Conservation (phyloP, 345 rosid species). For the Clarkia xantiana region DNA sequence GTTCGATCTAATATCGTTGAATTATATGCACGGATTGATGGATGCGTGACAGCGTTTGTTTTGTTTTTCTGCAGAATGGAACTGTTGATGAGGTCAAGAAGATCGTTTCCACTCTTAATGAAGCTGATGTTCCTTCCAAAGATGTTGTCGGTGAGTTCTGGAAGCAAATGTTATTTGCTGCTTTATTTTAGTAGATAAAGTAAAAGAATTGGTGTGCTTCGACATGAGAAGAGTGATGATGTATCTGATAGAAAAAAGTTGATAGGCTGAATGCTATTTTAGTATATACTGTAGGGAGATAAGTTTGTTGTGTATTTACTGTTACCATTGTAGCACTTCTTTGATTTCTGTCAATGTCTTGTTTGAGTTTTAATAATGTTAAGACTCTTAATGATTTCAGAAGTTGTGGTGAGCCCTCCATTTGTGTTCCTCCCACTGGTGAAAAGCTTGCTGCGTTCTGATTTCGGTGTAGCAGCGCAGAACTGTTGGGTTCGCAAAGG, state of each 20-base stretch:
- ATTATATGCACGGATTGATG: too few relatives aligned
- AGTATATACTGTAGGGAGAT: too few relatives aligned
- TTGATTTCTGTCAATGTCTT: background rate
- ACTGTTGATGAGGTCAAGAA: slow-evolving; percentile 58
- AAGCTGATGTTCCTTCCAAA: slow-evolving; percentile 53
- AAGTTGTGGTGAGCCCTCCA: slow-evolving; percentile 70
- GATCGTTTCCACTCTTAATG: slow-evolving; percentile 41
- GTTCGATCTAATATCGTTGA: background rate
- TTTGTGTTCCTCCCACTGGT: slow-evolving; percentile 44
- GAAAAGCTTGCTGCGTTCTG: slow-evolving; percentile 29
- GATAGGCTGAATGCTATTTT: too few relatives aligned
- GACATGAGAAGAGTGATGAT: too few relatives aligned
- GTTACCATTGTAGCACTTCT: background rate
- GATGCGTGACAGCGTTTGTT: background rate
- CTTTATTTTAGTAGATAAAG: background rate
- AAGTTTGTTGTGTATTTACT: too few relatives aligned
- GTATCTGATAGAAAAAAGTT: too few relatives aligned
- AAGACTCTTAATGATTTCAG: slow-evolving; percentile 15
- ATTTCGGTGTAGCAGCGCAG: slow-evolving; percentile 55
- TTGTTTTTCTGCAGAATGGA: slow-evolving; percentile 35
- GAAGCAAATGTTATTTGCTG: background rate
- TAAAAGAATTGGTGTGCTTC: too few relatives aligned
- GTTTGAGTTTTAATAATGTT: background rate
- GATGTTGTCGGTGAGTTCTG: slow-evolving; percentile 43
- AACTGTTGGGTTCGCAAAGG: slow-evolving; percentile 66